Conservation (phyloP, 495 filamentous ascomycete species). For the Talaromyces trachyspermus region DNA sequence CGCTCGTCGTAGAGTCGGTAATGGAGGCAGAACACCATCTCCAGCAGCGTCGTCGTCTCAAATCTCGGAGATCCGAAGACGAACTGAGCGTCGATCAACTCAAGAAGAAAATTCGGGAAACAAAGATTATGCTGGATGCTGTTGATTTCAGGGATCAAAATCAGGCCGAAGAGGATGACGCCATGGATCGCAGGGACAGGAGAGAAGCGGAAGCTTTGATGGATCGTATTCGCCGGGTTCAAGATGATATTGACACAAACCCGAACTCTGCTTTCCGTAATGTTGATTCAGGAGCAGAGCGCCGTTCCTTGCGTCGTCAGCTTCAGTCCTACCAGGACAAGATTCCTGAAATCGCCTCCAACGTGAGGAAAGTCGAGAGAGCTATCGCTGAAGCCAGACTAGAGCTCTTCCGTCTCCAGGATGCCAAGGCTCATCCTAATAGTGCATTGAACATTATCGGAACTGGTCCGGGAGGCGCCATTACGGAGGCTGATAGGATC, state of each 20-base stretch:
- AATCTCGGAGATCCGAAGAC: slow-evolving; percentile 63
- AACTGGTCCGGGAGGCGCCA: slow-evolving; percentile 81
- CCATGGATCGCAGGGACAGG: slow-evolving; percentile 80
- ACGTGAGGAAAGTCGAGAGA: slow-evolving; percentile 84
- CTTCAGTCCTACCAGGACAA: slow-evolving; percentile 82
- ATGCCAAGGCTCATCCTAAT: slow-evolving; percentile 85
- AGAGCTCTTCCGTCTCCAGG: slow-evolving; percentile 88
- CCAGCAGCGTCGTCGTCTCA: slow-evolving; percentile 63
- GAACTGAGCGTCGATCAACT: slow-evolving; percentile 83
- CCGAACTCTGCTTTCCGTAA: slow-evolving; percentile 68
- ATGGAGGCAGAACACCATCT: slow-evolving; percentile 67
- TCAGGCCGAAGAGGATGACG: slow-evolving; percentile 82
- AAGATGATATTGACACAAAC: slow-evolving; percentile 93
- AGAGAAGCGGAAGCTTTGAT: slow-evolving; percentile 93
- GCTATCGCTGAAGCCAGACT: slow-evolving; percentile 86
- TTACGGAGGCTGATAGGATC: slow-evolving; percentile 90
- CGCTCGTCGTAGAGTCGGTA: slow-evolving; percentile 74
- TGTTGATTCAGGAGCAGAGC: slow-evolving; percentile 78
- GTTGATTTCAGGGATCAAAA: slow-evolving; percentile 96
- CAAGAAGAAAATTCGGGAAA: slow-evolving; percentile 88
- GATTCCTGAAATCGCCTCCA: slow-evolving; percentile 84
- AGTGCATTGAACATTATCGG: slow-evolving; percentile 80
- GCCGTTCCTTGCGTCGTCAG: slow-evolving; percentile 76
- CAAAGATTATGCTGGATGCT: slow-evolving; percentile 91
- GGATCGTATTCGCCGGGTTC: slow-evolving; percentile 82